These are phyloP conservation scores for Cordia subcordata DNA, from an alignment of 257 asterid genomes.

Conservation along the genomic window DNA sequence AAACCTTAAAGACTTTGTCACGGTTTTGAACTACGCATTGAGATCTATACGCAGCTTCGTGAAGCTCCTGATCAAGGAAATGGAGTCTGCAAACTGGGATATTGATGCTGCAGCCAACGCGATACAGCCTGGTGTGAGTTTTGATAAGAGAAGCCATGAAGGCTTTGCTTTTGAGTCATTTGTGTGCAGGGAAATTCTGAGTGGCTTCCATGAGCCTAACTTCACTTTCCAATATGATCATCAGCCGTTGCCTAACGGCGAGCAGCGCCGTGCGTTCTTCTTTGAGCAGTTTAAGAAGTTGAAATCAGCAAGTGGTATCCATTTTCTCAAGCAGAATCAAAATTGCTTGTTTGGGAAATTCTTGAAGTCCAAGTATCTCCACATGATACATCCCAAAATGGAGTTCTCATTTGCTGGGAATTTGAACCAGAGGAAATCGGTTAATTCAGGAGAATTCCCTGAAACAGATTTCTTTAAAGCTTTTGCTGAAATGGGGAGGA, in stretches of 20 bases:
- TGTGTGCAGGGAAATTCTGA: constrained; percentile 67
- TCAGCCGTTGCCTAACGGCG: constrained; percentile 16
- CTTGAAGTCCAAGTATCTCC: constrained; percentile 66
- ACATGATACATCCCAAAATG: constrained; percentile 87
- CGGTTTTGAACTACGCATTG: constrained; percentile 57
- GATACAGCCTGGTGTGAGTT: constrained; percentile 42
- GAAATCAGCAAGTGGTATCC: constrained; percentile 42
- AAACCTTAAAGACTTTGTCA: constrained; percentile 53
- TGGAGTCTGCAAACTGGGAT: constrained; percentile 88
- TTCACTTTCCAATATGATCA: constrained; percentile 31
- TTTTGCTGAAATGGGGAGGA: constrained; percentile 89
- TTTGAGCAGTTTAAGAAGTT: constrained; percentile 56
- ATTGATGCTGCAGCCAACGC: constrained; percentile 68
- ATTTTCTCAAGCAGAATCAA: constrained; percentile 40
- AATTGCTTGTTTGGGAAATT: constrained; percentile 56
- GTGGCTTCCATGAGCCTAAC: constrained; percentile 45
- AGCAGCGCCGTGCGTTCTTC: constrained; percentile 36
- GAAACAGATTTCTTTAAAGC: constrained; percentile 75
- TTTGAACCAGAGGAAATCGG: constrained; percentile 66
- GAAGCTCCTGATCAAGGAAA: constrained; percentile 57
- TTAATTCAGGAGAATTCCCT: constrained; percentile 71
- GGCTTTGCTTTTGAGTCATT: constrained; percentile 81
- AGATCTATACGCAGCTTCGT: constrained; percentile 71
- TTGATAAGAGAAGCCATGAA: constrained; percentile 44
- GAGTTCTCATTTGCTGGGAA: constrained; percentile 84